A percentile compares a stretch with the other conserved stretches of the same genome.
These are phyloP conservation scores for Calocybe gangraenosa DNA, from an alignment of 768 basidiomycete species.

Conservation along the genomic window DNA sequence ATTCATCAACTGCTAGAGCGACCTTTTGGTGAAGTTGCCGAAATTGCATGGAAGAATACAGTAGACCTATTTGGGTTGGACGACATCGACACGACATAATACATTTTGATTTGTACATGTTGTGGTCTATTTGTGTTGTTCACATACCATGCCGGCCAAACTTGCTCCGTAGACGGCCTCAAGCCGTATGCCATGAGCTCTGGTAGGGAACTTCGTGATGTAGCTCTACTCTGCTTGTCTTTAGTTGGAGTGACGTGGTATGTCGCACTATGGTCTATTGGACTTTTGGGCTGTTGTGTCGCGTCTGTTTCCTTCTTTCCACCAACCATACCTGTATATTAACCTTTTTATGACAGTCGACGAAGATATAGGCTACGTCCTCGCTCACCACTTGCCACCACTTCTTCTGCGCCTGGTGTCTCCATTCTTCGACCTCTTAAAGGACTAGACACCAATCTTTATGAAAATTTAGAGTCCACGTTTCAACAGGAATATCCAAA, in stretches of 20 bases:
- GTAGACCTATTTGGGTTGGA: constrained; percentile 52
- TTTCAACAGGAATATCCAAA: constrained; percentile 90
- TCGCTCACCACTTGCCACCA: constrained; percentile 54
- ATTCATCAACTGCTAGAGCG: constrained; percentile 44
- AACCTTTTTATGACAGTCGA: constrained; percentile 43
- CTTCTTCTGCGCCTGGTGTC: constrained; percentile 70
- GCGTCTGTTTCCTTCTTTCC: constrained; percentile 49
- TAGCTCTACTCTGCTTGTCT: constrained; percentile 23
- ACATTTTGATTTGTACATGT: background rate
- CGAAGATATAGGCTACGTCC: constrained; percentile 69
- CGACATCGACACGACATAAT: constrained; percentile 16
- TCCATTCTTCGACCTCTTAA: constrained; percentile 93
- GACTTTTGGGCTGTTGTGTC: constrained; percentile 59
- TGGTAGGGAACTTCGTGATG: constrained; percentile 1
- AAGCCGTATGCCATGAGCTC: background rate
- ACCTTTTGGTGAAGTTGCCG: constrained; percentile 50
- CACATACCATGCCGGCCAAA: no score
- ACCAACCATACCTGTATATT: background rate
- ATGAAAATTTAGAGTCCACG: constrained; percentile 92
- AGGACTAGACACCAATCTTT: constrained; percentile 92
- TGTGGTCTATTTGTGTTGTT: no score
- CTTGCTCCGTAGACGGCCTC: constrained; percentile 13
- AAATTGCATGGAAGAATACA: constrained; percentile 62
- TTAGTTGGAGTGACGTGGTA: constrained; percentile 59
- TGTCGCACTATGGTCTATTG: constrained; percentile 55